Base-by-base conservation (phyloP, 1,284 basidiomycete species). In the Xanthoconium separans region DNA sequence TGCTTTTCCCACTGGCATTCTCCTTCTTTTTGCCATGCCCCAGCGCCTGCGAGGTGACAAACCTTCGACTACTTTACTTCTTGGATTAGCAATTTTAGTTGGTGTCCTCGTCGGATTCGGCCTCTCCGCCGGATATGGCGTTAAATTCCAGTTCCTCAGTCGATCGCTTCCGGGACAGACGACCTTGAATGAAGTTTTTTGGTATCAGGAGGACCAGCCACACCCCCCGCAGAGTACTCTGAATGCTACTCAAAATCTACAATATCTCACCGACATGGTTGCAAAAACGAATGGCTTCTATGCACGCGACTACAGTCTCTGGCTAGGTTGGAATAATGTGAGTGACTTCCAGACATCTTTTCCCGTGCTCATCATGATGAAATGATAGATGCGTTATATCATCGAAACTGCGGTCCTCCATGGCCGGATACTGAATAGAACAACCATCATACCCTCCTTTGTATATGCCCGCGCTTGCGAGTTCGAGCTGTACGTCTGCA, bases 401-500 rank as follows among this genome's bases (percentile, higher is more conserved):
- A 69, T 76, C 40, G 75, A 76, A 52, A 53, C 75, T 5, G 70
- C 75, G 2, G 41, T 76, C 27, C 52, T 71, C 22, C 73, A 77
- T 30, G 75, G 73, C 16, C 57, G 64, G 6, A 53, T 77, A 44
- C 55, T 75, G 8, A 70, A 70, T 30, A 61, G 75, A 37, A 74
- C 73, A 6, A 68, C 73, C 2, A 65, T 76, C 50, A 43, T 77
- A 18, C 75, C 75, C 2, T 72, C 73, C 6, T 70, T 68, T 48
- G 62, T 78, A 9, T 77, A 77, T 47, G 75, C 76, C 9, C 65
- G 76, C 15, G 64, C 68, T 2, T 76, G 76, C 57, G 75, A 74
- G 48, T 73, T 69, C 30, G 66, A 73, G 24, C 53, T 61, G 67
- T 69, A 46, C 18, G 71, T 18, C n/a, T 41, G 31, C 15, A 10